These are phyloP conservation scores for Sporothrix brunneoviolacea DNA, from an alignment of 2,329 filamentous ascomycete species.

Conservation along the genomic window DNA sequence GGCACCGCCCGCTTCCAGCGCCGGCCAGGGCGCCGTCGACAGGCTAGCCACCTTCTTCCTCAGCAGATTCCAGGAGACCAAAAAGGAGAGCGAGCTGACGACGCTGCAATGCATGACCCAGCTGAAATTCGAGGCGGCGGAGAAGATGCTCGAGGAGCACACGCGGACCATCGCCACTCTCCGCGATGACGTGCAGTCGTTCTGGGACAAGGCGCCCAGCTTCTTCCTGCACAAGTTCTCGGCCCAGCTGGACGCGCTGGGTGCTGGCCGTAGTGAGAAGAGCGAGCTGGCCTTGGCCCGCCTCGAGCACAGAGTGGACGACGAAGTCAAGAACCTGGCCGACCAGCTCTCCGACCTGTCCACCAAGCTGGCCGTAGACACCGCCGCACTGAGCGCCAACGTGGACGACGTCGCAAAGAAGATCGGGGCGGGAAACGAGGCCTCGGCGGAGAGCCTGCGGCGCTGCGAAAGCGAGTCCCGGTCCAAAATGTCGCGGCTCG, in stretches of 20 bases:
- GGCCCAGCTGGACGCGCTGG: slow-evolving; percentile 11
- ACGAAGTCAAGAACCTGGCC: slow-evolving; percentile 14
- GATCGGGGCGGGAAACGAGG: background rate
- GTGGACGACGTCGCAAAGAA: slow-evolving; percentile 7
- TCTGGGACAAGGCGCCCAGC: slow-evolving; percentile 14
- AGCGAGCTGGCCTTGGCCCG: slow-evolving; percentile 11
- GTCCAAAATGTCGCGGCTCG: slow-evolving; percentile 7
- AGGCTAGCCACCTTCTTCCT: slow-evolving; percentile 15
- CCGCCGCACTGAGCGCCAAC: background rate
- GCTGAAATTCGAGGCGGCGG: slow-evolving; percentile 15
- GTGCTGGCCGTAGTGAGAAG: slow-evolving; percentile 7
- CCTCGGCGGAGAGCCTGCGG: background rate
- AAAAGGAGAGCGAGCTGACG: slow-evolving; percentile 9
- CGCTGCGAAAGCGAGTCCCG: slow-evolving; percentile 10
- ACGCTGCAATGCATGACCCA: slow-evolving; percentile 11
- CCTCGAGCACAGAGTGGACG: slow-evolving; percentile 16
- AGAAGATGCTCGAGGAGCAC: slow-evolving; percentile 14
- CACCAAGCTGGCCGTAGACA: slow-evolving; percentile 12
- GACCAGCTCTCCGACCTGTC: slow-evolving; percentile 16
- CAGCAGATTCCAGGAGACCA: slow-evolving; percentile 16
- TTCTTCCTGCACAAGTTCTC: slow-evolving; percentile 16
- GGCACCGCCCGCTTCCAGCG: background rate
- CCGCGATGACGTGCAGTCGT: slow-evolving; percentile 13
- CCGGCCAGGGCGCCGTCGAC: slow-evolving; percentile 11
- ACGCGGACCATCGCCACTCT: background rate